Base-by-base conservation (phyloP, 306 rosid species). In the Ormosia emarginata region DNA sequence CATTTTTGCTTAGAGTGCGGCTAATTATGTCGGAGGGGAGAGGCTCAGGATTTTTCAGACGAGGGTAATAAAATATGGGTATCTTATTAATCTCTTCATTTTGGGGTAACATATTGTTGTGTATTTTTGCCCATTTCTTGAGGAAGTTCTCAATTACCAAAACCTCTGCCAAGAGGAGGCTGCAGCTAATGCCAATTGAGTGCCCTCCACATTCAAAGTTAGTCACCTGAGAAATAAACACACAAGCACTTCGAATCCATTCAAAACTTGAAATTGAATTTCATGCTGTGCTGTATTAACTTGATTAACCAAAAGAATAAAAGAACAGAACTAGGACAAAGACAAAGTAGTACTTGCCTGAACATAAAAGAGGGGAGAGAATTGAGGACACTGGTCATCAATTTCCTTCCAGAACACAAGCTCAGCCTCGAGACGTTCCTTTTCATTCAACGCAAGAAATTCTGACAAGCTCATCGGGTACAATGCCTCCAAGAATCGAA, bases 381-480 rank as follows among this genome's bases (percentile, higher is more conserved):
- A 91, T 2, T 71, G 77, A 52, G 90, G 94, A 79, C 4, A 59
- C 1, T 82, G 68, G 0, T 71, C 75, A 44, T 90, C 94, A 52
- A 90, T 77, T 41, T 78, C 84, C 41, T 87, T 86, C 97, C 94
- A 92, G 59, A 78, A 92, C 24, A 90, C 94, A 68, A 92, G 97
- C 8, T 90, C 64, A 29, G 84, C 63, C 33, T 90, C 89, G 24
- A 79, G 86, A 71, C 68, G 71, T 14, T 82, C 64, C 13, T 15
- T 82, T 7, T 43, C 37, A 37, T 34, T 56, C 50, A 58, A 34
- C 7, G 58, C 56, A 43, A 91, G 87, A 78, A 92, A 90, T 57
- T 84, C 79, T 0, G 77, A 39, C 78, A 92, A 18, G 2, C 50
- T 61, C 5, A 40, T 17, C 0, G 82, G 72, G 2, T 77, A 67